phyloP scores from a whole-genome alignment of 495 filamentous ascomycete species.

The Aspergillus baeticus region DNA sequence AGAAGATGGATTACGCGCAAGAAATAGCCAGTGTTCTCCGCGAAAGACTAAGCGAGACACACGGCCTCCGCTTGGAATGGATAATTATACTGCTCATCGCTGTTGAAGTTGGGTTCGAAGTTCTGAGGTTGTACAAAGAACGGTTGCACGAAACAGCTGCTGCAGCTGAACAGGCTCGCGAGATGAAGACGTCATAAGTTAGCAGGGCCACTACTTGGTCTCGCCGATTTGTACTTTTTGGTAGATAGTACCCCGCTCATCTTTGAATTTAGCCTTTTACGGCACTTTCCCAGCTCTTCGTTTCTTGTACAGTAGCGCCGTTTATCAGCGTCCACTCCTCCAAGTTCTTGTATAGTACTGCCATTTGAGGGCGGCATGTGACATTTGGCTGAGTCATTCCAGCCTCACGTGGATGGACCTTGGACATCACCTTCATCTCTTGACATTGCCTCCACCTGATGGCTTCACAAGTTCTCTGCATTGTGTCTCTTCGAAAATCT shows the following conservation, averaged over 20 bases:
- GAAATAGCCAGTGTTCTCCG: conserved; percentile 90
- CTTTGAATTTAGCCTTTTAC: background rate
- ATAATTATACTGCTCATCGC: conserved; percentile 94
- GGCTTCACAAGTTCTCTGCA: no score
- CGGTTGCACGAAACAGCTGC: conserved; percentile 47
- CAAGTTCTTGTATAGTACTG: no score
- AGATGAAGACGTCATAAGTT: no score
- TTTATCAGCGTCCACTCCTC: background rate
- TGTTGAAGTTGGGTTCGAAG: conserved; percentile 79
- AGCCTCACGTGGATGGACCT: no score
- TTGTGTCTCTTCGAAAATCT: no score
- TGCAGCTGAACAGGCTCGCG: conserved; percentile 10
- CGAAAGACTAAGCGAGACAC: conserved; percentile 85
- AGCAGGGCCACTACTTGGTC: background rate
- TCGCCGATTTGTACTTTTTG: background rate
- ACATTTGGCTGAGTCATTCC: no score
- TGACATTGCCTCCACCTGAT: no score
- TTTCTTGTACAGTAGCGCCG: background rate
- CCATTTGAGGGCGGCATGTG: no score
- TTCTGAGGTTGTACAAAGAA: conserved; percentile 60
- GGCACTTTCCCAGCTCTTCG: background rate
- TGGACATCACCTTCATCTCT: no score
- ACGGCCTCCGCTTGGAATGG: conserved; percentile 88
- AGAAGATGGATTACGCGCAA: conserved; percentile 96
- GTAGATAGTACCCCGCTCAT: background rate